A percentile compares a stretch with the other conserved stretches of the same genome.
These are phyloP conservation scores for Wallacemonas sp. DNA, from an alignment of 208 protist species.

Conservation along the genomic window DNA sequence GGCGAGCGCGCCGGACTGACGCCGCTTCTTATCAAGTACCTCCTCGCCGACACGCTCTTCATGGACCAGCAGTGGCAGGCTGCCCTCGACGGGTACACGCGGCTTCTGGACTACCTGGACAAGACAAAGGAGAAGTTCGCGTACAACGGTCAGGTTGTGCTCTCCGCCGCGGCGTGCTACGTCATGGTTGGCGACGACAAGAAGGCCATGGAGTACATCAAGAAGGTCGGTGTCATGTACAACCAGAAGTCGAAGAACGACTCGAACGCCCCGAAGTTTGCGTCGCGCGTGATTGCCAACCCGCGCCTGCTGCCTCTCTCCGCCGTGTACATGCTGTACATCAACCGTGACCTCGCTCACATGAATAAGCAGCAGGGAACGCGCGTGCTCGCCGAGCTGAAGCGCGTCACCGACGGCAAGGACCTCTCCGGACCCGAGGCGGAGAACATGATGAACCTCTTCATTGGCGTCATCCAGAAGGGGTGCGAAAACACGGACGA, in stretches of 20 bases:
- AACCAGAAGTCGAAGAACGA: constrained; percentile 92
- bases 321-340: constrained; percentile 90
- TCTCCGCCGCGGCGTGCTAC: constrained; percentile 82
- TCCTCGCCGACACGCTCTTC: constrained; percentile 90
- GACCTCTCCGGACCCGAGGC: constrained; percentile 74
- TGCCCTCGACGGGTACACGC: constrained; percentile 60
- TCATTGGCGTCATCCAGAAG: constrained; percentile 90
- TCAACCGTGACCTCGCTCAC: constrained; percentile 90
- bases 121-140: constrained; percentile 82
- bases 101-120: constrained; percentile 66
- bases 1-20: constrained; percentile 66
- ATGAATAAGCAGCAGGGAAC: constrained; percentile 84
- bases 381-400: constrained; percentile 66
- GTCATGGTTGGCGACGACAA: constrained; percentile 77
- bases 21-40: constrained; percentile 86
- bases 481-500: constrained; percentile 67
- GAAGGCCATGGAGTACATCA: constrained; percentile 69
- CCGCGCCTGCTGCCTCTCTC: constrained; percentile 70
- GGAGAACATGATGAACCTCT: constrained; percentile 83
- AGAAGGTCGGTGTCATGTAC: constrained; percentile 84
- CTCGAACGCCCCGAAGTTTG: constrained; percentile 87
- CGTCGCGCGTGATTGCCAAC: constrained; percentile 73
- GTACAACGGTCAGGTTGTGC: constrained; percentile 86
- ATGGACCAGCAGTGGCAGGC: constrained; percentile 88
- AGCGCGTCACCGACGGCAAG: constrained; percentile 59